Percentiles rank a stretch among this genome's conserved stretches.
Conservation (phyloP, 2,329 filamentous ascomycete genomes). For the Paramyrothecium roridum region DNA sequence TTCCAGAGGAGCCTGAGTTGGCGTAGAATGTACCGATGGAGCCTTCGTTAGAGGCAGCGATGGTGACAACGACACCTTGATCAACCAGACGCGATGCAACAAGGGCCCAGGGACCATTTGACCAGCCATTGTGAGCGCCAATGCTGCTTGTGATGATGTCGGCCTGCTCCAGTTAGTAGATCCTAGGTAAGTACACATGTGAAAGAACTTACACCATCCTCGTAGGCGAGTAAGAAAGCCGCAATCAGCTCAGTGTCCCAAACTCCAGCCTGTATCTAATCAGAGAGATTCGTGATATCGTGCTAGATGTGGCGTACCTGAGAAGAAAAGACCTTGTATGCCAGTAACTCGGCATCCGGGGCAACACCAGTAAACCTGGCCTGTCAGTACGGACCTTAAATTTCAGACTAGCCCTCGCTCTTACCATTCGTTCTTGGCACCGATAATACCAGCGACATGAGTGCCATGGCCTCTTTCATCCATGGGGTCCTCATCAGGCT, state of each 20-base stretch:
- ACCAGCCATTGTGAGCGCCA: constrained; percentile 22
- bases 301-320: no score
- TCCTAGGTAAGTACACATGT: background rate
- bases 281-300: background rate
- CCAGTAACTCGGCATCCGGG: constrained; percentile 18
- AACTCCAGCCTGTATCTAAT: background rate
- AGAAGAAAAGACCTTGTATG: constrained; percentile 21
- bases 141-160: constrained; percentile 32
- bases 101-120: constrained; percentile 23
- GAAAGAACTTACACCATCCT: constrained; percentile 13
- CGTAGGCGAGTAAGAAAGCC: constrained; percentile 29
- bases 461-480: constrained; percentile 23
- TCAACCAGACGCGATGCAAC: constrained; percentile 30
- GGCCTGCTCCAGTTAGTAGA: constrained; percentile 7
- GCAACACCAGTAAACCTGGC: constrained; percentile 18
- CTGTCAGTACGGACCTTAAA: background rate
- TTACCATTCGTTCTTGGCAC: constrained; percentile 11
- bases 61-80: constrained; percentile 37
- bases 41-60: constrained; percentile 43
- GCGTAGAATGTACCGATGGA: constrained; percentile 37
- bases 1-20: constrained; percentile 35
- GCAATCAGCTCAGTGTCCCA: constrained; percentile 22
- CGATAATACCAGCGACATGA: constrained; percentile 26
- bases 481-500: constrained; percentile 19
- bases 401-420: background rate